Conservation (phyloP, 2,329 filamentous ascomycete species). For the Westerdykella ornata region DNA sequence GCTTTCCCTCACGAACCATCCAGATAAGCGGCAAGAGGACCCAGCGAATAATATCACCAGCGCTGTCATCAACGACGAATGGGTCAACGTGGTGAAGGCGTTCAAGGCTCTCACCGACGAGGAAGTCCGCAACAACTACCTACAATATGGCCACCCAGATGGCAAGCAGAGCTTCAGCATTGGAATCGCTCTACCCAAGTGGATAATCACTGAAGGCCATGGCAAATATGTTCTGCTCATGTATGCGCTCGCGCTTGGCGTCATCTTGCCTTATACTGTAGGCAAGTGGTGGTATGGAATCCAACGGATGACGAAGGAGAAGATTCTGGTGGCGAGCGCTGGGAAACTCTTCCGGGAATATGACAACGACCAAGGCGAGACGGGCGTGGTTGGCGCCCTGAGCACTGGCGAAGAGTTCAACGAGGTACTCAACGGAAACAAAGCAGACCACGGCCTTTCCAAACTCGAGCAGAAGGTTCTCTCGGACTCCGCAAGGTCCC, state of each 20-base stretch:
- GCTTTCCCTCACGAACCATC: constrained; percentile 79
- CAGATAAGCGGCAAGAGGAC: constrained; percentile 85
- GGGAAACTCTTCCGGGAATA: constrained; percentile 94
- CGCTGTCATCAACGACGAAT: constrained; percentile 77
- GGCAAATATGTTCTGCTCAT: constrained; percentile 91
- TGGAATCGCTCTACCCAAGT: constrained; percentile 88
- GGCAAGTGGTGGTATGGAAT: constrained; percentile 99
- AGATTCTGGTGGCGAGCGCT: constrained; percentile 84
- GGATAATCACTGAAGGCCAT: constrained; percentile 87
- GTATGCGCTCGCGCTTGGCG: constrained; percentile 81
- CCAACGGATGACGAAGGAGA: constrained; percentile 86
- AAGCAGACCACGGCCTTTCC: constrained; percentile 70
- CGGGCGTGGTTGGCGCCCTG: constrained; percentile 70
- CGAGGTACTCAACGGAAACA: constrained; percentile 65
- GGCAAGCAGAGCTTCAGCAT: constrained; percentile 98
- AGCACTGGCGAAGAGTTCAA: constrained; percentile 84
- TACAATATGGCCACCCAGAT: constrained; percentile 92
- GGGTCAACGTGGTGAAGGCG: constrained; percentile 93
- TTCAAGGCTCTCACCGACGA: constrained; percentile 98
- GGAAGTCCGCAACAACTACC: constrained; percentile 92
- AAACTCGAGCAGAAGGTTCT: constrained; percentile 78
- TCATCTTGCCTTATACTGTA: constrained; percentile 85
- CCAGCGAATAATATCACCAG: constrained; percentile 79
- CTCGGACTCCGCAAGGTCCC: constrained; percentile 50
- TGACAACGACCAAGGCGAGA: constrained; percentile 73